These are phyloP conservation scores for Tylopilus rubrobrunneus DNA, from an alignment of 768 basidiomycete genomes.

Conservation along the genomic window DNA sequence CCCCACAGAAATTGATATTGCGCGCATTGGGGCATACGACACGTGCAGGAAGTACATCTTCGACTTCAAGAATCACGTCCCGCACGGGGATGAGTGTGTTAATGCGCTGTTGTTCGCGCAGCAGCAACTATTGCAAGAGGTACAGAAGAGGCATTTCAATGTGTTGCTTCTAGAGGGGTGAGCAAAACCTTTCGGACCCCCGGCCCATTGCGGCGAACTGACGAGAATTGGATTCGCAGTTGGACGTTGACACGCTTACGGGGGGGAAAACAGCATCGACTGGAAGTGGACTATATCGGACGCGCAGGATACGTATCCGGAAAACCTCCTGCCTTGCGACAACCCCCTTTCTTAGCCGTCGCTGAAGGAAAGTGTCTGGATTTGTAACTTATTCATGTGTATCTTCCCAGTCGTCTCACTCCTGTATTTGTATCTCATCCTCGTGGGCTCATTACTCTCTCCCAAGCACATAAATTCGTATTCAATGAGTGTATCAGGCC, in stretches of 20 bases:
- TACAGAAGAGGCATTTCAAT: conserved; percentile 56
- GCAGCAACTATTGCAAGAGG: conserved; percentile 56
- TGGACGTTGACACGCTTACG: conserved; percentile 68
- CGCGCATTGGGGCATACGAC: conserved; percentile 48
- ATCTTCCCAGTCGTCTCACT: conserved; percentile 12
- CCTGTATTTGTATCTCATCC: conserved; percentile 32
- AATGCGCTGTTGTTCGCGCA: conserved; percentile 60
- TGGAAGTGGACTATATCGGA: conserved; percentile 67
- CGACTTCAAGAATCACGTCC: conserved; percentile 45
- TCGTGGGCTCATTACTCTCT: conserved; percentile 24
- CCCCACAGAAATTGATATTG: conserved; percentile 54
- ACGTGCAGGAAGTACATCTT: conserved; percentile 62
- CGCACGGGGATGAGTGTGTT: conserved; percentile 43
- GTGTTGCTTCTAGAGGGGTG: conserved; percentile 66
- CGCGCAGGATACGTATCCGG: conserved; percentile 58
- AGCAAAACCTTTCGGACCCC: conserved; percentile 6
- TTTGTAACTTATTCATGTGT: conserved; percentile 31
- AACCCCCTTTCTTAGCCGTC: conserved; percentile 67
- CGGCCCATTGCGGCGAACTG: neutral
- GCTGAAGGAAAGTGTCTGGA: conserved; percentile 39
- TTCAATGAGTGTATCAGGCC: conserved; percentile 11
- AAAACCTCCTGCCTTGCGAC: conserved; percentile 41
- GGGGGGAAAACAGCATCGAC: conserved; percentile 55
- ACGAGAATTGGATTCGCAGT: conserved; percentile 33
- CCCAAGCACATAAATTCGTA: conserved; percentile 18